Conservation (phyloP, 352 stramenopile genomes). For the Pythium folliculosum region DNA sequence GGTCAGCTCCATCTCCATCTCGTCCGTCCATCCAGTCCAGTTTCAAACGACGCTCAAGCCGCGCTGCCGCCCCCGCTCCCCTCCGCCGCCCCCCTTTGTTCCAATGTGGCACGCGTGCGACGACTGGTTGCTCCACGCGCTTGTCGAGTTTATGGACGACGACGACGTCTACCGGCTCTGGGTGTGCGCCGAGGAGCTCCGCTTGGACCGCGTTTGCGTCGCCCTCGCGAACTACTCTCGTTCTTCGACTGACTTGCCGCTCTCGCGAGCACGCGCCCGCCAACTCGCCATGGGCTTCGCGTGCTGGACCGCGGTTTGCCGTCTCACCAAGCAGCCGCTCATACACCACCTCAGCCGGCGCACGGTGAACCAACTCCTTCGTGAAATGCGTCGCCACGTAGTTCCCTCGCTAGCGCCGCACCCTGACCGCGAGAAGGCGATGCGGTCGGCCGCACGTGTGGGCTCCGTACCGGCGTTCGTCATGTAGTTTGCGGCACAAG, state of each 20-base stretch:
- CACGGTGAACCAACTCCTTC: background rate
- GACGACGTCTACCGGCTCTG: constrained; percentile 12
- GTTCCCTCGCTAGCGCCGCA: background rate
- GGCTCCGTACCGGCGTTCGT: background rate
- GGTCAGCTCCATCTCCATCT: no score
- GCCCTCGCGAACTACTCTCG: background rate
- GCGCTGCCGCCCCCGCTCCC: no score
- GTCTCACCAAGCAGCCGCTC: background rate
- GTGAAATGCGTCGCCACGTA: background rate
- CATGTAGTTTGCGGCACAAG: constrained; percentile 1
- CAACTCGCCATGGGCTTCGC: constrained; percentile 1
- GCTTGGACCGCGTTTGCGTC: background rate
- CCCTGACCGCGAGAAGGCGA: background rate
- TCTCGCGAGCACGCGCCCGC: background rate
- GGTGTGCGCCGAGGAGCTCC: background rate
- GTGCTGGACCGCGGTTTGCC: constrained; percentile 6
- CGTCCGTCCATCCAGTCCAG: no score
- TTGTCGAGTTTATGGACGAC: background rate
- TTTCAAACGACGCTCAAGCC: no score
- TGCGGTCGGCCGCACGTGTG: background rate
- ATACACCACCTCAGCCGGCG: background rate
- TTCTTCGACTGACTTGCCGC: background rate
- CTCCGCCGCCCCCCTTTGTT: no score
- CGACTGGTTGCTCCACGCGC: background rate
- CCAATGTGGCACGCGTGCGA: background rate